Evolutionary conservation across 2,329 filamentous ascomycete species (phyloP), one percentile per base, ranked within the genome.

Genomic region (Stagonosporopsis chrysanthemi): DNA sequence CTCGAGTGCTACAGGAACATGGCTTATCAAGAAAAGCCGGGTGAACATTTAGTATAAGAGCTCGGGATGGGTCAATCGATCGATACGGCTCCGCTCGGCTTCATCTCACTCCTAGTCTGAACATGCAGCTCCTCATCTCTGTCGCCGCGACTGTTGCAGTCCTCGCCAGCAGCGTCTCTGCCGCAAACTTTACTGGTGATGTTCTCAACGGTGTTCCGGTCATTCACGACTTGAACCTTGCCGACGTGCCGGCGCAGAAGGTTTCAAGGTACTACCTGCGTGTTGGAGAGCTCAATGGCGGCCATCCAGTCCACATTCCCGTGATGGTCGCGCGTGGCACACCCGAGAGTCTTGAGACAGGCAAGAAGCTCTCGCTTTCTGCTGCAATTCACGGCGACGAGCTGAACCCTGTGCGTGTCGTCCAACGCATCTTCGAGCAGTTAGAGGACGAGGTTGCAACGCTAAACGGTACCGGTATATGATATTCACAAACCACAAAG

Each of bases 331-430:
- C 75, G 19, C 69, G 75, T 11, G 76, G 75, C 33, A 72, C 74
- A 24, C 62, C 70, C 15, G 73, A 75, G 42, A 76, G 71, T 44
- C 60, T 77, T 14, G 59, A 74, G 24, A 71, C 60, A 1, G 76
- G 75, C 3, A 72, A 73, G 58, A 77, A 74, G 55, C 58, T 78
- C 24, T 75, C 72, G 1, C 62, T 78, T 5, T 76, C 75, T 11
- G 74, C 71, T 22, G 70, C 75, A 1, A 77, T 77, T 4, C 75
- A 78, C 50, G 75, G 75, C 19, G 75, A 78, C 42, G 75, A 78
- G 54, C 59, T 78, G 23, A 77, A 77, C 53, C 71, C 72, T 0
- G 72, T 78, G 17, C 68, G 74, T 0, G 72, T 77, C 1, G 69
- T 76, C 1, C 75, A 77, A 51, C 68, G 69, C 12, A 67, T 77